phyloP scores from a whole-genome alignment of 1,284 basidiomycete genomes.

The Puccinia horiana region DNA sequence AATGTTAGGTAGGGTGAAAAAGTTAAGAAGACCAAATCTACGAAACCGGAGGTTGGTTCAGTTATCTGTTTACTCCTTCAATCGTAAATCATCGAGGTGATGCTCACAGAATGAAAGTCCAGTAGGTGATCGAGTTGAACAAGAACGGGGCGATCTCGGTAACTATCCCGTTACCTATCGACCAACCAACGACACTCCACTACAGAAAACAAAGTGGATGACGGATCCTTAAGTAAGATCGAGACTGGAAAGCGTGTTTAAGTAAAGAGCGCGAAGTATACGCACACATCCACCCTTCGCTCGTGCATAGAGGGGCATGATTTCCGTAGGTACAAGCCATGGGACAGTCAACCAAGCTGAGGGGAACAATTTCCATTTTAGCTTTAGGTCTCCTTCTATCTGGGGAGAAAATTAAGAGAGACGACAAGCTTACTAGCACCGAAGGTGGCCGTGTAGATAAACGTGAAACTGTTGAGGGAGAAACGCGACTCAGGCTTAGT shows the following conservation, averaged over 20 bases:
- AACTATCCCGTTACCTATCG: conserved; percentile 45
- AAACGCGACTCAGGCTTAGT: not conserved
- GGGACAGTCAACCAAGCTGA: conserved; percentile 50
- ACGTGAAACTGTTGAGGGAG: conserved; percentile 19
- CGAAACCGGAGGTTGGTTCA: too few relatives aligned
- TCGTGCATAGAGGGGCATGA: conserved; percentile 48
- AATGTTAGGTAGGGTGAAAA: conserved; percentile 47
- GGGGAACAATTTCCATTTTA: not conserved
- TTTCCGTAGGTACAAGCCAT: conserved; percentile 49
- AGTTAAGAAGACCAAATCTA: conserved; percentile 48
- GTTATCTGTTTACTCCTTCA: not conserved
- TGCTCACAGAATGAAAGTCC: conserved; percentile 49
- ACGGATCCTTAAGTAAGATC: not conserved
- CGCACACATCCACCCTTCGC: conserved; percentile 46
- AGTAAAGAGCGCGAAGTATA: not conserved
- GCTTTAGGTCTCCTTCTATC: not conserved
- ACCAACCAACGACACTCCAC: conserved; percentile 50
- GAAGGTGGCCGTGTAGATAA: conserved; percentile 49
- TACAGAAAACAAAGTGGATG: not conserved
- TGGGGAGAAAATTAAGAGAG: not conserved
- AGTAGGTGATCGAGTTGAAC: conserved; percentile 48
- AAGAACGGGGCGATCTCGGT: conserved; percentile 46
- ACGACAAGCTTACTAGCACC: conserved; percentile 30
- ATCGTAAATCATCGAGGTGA: too few relatives aligned
- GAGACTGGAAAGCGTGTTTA: not conserved